A percentile compares a stretch with the other conserved stretches of the same genome.
These are phyloP conservation scores for Candida caryicola DNA, from an alignment of 805 yeast species.

Conservation along the genomic window DNA sequence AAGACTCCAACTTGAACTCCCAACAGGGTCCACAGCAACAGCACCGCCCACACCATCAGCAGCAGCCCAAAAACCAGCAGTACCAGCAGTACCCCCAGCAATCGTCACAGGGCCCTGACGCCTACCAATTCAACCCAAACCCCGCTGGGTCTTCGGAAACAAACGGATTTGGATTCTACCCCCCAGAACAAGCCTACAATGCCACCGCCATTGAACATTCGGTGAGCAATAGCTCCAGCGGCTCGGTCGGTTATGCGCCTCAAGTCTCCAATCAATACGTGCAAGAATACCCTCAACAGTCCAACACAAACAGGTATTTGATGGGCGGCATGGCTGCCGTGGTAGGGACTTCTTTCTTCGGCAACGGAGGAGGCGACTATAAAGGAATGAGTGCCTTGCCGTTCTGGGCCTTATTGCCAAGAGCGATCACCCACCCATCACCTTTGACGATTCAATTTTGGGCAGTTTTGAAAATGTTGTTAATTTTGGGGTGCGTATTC, in stretches of 20 bases:
- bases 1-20: conserved; percentile 25
- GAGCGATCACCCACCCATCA: conserved; percentile 10
- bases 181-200: conserved; percentile 19
- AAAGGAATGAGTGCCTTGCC: conserved; percentile 51
- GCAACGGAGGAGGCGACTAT: conserved; percentile 45
- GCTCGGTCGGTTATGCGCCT: conserved; percentile 4
- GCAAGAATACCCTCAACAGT: conserved; percentile 8
- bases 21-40: background rate
- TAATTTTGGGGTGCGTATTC: conserved; percentile 10
- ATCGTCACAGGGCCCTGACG: background rate
- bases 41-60: conserved; percentile 6
- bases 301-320: conserved; percentile 43
- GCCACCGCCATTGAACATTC: conserved; percentile 16
- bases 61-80: conserved; percentile 12
- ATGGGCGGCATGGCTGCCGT: conserved; percentile 65
- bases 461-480: conserved; percentile 8
- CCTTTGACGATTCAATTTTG: conserved; percentile 12
- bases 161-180: conserved; percentile 18
- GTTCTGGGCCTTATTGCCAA: conserved; percentile 16
- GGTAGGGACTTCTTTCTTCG: conserved; percentile 58
- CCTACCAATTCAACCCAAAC: background rate
- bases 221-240: conserved; percentile 11
- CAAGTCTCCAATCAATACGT: conserved; percentile 14
- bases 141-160: background rate
- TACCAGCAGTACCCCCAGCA: conserved; percentile 10